Percentiles rank a stretch among this genome's conserved stretches.
These are phyloP conservation scores for Penicillium sp. DNA, from an alignment of 2,329 filamentous ascomycete species.

Conservation along the genomic window DNA sequence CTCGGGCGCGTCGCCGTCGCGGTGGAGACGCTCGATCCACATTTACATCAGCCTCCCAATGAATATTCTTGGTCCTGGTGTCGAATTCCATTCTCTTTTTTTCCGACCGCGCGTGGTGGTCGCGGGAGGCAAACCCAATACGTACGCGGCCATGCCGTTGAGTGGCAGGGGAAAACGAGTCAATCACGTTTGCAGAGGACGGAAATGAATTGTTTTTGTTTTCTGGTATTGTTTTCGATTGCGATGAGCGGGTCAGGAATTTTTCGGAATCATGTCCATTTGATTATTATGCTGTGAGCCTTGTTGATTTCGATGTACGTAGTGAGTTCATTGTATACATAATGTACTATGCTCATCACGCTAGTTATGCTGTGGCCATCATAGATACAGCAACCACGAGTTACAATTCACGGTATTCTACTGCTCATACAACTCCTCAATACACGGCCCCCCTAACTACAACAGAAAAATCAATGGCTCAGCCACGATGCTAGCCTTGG, in stretches of 20 bases:
- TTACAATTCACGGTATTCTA: too few relatives aligned
- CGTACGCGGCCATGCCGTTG: slow-evolving; percentile 7
- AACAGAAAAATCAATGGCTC: slow-evolving; percentile 11
- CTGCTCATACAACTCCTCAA: neutral
- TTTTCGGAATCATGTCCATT: slow-evolving; percentile 1
- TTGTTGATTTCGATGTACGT: neutral
- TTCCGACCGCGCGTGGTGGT: neutral
- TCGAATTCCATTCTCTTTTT: neutral
- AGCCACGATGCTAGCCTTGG: slow-evolving; percentile 13
- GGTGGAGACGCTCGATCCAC: neutral
- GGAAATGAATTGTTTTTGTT: slow-evolving; percentile 14
- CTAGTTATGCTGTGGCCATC: neutral
- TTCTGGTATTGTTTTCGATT: neutral
- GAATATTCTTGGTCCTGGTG: neutral
- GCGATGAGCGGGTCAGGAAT: neutral
- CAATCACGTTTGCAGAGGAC: slow-evolving; percentile 20
- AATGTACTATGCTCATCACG: neutral
- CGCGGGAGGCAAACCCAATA: neutral
- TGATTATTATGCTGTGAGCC: neutral
- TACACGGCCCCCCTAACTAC: neutral
- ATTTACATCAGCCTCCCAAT: neutral
- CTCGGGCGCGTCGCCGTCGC: neutral
- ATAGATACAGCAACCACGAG: too few relatives aligned
- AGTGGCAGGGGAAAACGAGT: slow-evolving; percentile 12
- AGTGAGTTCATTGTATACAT: neutral